phyloP scores from a whole-genome alignment of 164 flowering plant species.

The Umbilicus rupestris region DNA sequence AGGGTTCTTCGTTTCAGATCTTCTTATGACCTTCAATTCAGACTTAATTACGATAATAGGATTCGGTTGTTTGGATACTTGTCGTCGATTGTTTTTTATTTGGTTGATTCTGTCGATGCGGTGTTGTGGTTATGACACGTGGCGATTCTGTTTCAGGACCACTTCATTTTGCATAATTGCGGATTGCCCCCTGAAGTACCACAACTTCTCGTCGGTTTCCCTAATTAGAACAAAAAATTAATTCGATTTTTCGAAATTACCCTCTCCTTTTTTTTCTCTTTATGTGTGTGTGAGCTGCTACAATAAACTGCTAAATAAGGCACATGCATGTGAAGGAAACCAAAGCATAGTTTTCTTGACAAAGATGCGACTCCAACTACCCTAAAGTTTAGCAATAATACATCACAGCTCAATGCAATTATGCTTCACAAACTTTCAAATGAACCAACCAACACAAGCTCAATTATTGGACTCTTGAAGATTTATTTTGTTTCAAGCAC shows the following conservation, averaged over 20 bases:
- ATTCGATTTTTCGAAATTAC: neutral
- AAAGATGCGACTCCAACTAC: neutral
- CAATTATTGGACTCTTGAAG: conserved; percentile 2
- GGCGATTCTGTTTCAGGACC: neutral
- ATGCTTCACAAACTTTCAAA: neutral
- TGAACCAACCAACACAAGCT: conserved; percentile 1
- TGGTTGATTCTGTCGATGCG: conserved; percentile 15
- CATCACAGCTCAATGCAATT: neutral
- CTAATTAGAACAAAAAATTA: neutral
- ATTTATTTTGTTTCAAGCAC: neutral
- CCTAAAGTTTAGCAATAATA: neutral
- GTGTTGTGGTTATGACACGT: neutral
- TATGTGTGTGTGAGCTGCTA: neutral
- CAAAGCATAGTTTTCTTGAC: neutral
- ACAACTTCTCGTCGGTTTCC: no score
- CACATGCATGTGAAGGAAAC: neutral
- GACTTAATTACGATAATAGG: conserved; percentile 15
- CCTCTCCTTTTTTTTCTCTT: no score
- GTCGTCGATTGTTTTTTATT: conserved; percentile 7
- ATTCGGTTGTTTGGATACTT: conserved; percentile 1
- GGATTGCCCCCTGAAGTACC: neutral
- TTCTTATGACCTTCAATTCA: neutral
- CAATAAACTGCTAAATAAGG: neutral
- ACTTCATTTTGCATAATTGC: neutral
- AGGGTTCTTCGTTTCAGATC: conserved; percentile 4